These are phyloP conservation scores for Sporodiniella umbellata DNA, from an alignment of 371 early-diverging fungal genomes.

Conservation along the genomic window DNA sequence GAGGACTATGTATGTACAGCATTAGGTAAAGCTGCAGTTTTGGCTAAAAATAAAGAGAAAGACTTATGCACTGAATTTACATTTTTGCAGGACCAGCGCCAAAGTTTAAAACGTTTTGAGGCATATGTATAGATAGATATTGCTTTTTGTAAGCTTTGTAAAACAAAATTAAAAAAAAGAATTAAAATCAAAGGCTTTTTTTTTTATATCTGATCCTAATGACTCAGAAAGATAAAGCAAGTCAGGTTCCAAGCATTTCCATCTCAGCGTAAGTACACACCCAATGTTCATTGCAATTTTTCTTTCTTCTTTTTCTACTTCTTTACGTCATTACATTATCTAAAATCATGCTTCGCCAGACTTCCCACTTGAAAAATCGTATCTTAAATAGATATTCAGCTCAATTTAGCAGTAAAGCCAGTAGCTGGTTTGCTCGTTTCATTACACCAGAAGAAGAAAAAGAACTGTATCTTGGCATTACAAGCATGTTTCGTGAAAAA, in stretches of 20 bases:
- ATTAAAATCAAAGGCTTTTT: not conserved
- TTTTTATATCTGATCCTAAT: not conserved
- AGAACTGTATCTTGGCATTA: slow-evolving; percentile 35
- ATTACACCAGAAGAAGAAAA: slow-evolving; percentile 41
- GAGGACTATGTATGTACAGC: slow-evolving; percentile 43
- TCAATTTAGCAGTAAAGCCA: slow-evolving; percentile 5
- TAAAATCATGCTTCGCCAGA: not conserved
- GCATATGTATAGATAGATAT: no score
- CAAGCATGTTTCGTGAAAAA: slow-evolving; percentile 40
- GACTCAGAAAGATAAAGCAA: not conserved
- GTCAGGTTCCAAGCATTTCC: not conserved
- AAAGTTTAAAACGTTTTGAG: slow-evolving; percentile 67
- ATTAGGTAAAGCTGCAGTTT: no score
- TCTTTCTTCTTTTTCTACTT: not conserved
- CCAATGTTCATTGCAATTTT: not conserved
- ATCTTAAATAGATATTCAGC: not conserved
- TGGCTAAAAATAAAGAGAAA: no score
- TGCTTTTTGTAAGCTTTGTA: not conserved
- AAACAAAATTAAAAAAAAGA: not conserved
- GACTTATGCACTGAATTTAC: no score
- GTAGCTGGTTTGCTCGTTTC: slow-evolving; percentile 36
- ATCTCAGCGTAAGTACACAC: not conserved
- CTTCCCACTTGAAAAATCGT: not conserved
- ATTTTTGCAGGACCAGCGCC: slow-evolving; percentile 93
- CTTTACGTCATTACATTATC: not conserved